Evolutionary conservation across 73 alveolate genomes (phyloP).

Genomic region (Paramecium tetraurelia): DNA sequence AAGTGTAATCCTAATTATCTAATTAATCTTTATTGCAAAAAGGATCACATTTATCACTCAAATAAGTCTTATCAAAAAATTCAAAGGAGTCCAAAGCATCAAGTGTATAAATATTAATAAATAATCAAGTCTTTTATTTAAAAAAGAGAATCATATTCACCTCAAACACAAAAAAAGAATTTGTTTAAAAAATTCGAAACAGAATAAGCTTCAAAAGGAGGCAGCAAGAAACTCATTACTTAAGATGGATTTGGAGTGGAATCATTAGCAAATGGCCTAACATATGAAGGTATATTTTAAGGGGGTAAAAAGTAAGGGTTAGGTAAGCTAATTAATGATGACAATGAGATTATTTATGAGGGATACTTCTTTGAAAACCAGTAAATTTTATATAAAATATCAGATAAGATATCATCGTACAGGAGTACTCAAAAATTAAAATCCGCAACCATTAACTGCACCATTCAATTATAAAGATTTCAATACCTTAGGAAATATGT

Average conservation of each 20-base stretch:
- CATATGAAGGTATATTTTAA: background rate
- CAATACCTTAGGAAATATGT: background rate
- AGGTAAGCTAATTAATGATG: constrained; percentile 14
- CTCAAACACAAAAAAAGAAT: background rate
- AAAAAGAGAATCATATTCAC: constrained; percentile 40
- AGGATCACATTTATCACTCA: constrained; percentile 18
- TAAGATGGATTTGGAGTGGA: constrained; percentile 8
- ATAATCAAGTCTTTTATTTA: background rate
- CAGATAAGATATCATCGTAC: constrained; percentile 14
- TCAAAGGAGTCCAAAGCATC: constrained; percentile 34
- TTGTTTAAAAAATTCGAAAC: constrained; percentile 36
- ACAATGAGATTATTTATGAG: constrained; percentile 24
- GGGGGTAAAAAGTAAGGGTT: constrained; percentile 6
- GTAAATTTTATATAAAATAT: background rate
- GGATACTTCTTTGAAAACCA: constrained; percentile 8
- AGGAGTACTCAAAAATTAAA: background rate
- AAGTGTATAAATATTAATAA: background rate
- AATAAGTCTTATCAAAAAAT: constrained; percentile 36
- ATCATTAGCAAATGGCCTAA: constrained; percentile 20
- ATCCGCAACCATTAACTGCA: background rate
- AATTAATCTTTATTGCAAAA: constrained; percentile 10
- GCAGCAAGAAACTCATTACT: background rate
- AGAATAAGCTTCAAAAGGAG: constrained; percentile 18
- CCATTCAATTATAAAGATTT: constrained; percentile 4
- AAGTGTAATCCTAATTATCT: constrained; percentile 11